phyloP scores from a whole-genome alignment of 2,329 filamentous ascomycete species.

The Stemphylium beticola region DNA sequence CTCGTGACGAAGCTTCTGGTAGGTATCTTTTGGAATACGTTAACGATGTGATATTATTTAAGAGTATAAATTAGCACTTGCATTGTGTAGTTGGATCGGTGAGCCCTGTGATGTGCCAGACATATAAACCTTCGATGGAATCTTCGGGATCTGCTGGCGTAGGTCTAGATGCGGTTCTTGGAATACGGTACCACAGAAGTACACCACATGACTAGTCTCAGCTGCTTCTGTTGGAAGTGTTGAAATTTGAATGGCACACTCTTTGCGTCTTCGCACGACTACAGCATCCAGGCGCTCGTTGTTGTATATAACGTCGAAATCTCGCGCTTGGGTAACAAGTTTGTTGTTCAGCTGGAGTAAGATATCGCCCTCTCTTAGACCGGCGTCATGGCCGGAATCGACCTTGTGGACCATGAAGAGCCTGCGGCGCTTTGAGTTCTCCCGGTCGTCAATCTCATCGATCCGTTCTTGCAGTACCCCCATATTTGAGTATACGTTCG shows the following conservation, averaged over 20 bases:
- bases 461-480: constrained; percentile 97
- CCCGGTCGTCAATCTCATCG: constrained; percentile 80
- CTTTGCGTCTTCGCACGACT: constrained; percentile 83
- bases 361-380: constrained; percentile 87
- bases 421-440: constrained; percentile 91
- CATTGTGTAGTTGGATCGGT: constrained; percentile 45
- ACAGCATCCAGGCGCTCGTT: constrained; percentile 82
- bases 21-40: no score
- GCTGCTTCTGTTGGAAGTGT: constrained; percentile 89
- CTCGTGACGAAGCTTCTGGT: constrained; percentile 98
- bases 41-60: constrained; percentile 10
- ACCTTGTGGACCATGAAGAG: constrained; percentile 98
- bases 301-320: constrained; percentile 96
- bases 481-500: constrained; percentile 97
- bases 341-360: constrained; percentile 89
- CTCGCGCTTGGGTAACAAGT: constrained; percentile 89
- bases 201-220: constrained; percentile 89
- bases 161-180: constrained; percentile 96
- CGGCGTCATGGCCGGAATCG: constrained; percentile 65
- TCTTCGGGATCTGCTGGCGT: constrained; percentile 93
- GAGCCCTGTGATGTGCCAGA: constrained; percentile 67
- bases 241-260: constrained; percentile 76
- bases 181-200: constrained; percentile 92
- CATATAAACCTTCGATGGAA: constrained; percentile 96
- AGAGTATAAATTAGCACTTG: constrained; percentile 54